Conservation (phyloP, 306 rosid species). For the Mimosa pudica region DNA sequence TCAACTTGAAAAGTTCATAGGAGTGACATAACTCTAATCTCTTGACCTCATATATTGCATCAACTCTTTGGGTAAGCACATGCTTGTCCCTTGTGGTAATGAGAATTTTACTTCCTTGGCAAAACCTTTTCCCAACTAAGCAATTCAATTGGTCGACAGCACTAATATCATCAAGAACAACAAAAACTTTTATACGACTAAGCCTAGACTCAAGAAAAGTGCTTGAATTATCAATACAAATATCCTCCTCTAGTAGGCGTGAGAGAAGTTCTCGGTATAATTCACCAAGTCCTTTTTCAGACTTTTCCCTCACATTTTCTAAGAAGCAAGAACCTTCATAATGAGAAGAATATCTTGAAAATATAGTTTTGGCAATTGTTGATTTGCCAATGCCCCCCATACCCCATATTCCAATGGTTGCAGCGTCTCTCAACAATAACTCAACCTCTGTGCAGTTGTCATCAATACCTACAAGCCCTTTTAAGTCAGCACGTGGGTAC, state of each 20-base stretch:
- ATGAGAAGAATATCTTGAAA: not conserved
- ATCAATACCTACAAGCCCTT: not conserved
- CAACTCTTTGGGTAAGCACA: not conserved
- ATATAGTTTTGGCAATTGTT: not conserved
- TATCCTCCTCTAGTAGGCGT: not conserved
- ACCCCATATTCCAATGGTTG: conserved; percentile 13
- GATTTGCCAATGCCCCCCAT: conserved; percentile 1
- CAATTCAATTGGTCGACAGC: not conserved
- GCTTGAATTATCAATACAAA: not conserved
- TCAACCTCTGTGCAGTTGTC: not conserved
- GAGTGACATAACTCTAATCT: not conserved
- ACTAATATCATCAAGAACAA: conserved; percentile 4
- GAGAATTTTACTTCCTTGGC: not conserved
- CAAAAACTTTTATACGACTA: not conserved
- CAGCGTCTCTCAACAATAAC: not conserved
- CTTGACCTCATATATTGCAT: not conserved
- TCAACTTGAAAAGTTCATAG: not conserved
- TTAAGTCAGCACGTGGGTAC: not conserved
- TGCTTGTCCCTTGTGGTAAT: conserved; percentile 4
- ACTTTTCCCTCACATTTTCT: not conserved
- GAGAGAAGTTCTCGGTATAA: not conserved
- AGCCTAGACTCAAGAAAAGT: not conserved
- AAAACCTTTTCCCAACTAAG: not conserved
- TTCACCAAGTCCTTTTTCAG: not conserved
- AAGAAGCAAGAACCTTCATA: not conserved